Base-by-base conservation (phyloP, 345 rosid species). In the Diplotaxis tenuifolia region DNA sequence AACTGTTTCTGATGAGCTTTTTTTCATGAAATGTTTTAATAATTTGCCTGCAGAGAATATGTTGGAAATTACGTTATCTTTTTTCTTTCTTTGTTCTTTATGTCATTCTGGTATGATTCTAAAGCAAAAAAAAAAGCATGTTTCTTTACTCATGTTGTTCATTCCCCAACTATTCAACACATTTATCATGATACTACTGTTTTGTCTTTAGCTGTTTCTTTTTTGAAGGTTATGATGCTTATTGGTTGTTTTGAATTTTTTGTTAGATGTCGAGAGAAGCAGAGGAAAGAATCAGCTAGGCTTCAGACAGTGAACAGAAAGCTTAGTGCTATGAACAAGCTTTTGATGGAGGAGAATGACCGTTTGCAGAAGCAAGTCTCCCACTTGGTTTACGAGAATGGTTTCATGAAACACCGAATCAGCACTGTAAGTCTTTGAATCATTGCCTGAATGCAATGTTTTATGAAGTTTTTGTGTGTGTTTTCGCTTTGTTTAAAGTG, bases 361-460 rank as follows among this genome's bases (percentile, higher is more conserved):
- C 88, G 98, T 29, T 78, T 94, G 65, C 98, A 94, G 88, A 94
- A 94, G 86, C 98, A 94, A 86, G 97, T 94, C 64, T 94, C 98
- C 0, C 93, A 94, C 36, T 84, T 94, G 82, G 97, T 94, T 27
- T 94, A 89, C 63, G 96, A 94, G 76, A 94, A 94, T 82, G 97
- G 98, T 10, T 87, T 65, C 65, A 88, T 91, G 95, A 87, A 84
- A 61, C 85, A 84, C 16, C 95, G 89, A 60, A 76, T 91, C 54
- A 73, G 62, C 50, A 75, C 79, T 75, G 74, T 75, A 11, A 74
- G 78, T 62, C 7, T 14, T n/a, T n/a, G 11, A 23, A 29, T 1
- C 31, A 0, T 20, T 31, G 36, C 27, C 28, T 38, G 9, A 18
- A 20, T 52, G 69, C 9, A 7, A 12, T 62, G n/a, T n/a, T n/a